A percentile compares a stretch with the other conserved stretches of the same genome.
Conservation (phyloP, 2,329 filamentous ascomycete species). For the Hypoxylon sp. region DNA sequence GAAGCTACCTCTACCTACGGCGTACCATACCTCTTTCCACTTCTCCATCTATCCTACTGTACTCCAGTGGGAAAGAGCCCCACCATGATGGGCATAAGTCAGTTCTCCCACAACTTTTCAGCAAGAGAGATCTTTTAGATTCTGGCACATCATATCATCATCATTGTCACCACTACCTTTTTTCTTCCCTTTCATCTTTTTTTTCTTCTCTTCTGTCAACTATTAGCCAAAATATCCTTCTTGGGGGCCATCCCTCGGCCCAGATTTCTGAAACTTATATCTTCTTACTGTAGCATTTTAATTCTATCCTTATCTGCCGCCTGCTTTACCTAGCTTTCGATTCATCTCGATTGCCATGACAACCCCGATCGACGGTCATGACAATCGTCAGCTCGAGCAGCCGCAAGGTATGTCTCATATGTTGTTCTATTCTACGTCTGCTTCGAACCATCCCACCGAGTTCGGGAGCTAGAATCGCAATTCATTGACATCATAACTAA, state of each 20-base stretch:
- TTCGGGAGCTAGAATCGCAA: too few relatives aligned
- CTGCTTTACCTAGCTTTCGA: slow-evolving; percentile 8
- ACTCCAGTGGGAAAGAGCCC: too few relatives aligned
- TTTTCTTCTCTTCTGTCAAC: slow-evolving; percentile 7
- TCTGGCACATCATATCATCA: slow-evolving; percentile 36
- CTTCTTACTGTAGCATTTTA: slow-evolving; percentile 10
- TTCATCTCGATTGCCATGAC: slow-evolving; percentile 36
- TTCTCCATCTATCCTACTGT: slow-evolving; percentile 20
- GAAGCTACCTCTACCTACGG: slow-evolving; percentile 12
- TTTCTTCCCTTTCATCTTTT: slow-evolving; percentile 4
- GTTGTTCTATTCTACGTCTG: too few relatives aligned
- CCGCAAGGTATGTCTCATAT: slow-evolving; percentile 39
- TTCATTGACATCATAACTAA: slow-evolving; percentile 37
- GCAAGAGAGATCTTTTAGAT: slow-evolving; percentile 30
- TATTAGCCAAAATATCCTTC: slow-evolving; percentile 1
- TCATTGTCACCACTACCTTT: too few relatives aligned
- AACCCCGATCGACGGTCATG: slow-evolving; percentile 36
- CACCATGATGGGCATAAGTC: slow-evolving; percentile 37
- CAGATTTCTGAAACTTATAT: slow-evolving; percentile 18
- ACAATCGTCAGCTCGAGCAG: slow-evolving; percentile 33
- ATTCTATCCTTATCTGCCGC: slow-evolving; percentile 19
- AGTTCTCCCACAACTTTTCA: slow-evolving; percentile 34
- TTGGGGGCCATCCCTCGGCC: slow-evolving; percentile 36
- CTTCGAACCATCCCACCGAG: too few relatives aligned
- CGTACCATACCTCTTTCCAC: slow-evolving; percentile 10